These are phyloP conservation scores for Tuber magnatum DNA, from an alignment of 495 filamentous ascomycete species.

Conservation along the genomic window DNA sequence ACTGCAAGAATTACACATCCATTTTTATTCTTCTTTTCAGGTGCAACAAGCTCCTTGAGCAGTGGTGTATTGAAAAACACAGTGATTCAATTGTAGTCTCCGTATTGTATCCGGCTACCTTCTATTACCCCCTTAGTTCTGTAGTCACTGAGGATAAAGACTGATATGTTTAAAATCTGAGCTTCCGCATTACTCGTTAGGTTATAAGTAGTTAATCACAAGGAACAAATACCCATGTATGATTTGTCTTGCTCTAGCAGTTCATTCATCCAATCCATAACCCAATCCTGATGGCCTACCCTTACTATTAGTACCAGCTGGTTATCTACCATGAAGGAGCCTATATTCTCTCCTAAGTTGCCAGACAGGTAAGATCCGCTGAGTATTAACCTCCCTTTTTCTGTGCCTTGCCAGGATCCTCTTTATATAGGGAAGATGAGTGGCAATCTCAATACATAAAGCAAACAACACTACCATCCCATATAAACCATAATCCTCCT, in stretches of 20 bases:
- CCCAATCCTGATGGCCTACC: too few relatives aligned
- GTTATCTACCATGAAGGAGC: conserved; percentile 11
- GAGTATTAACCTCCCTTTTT: too few relatives aligned
- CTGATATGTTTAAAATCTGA: conserved; percentile 34
- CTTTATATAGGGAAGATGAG: too few relatives aligned
- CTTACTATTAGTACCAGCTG: too few relatives aligned
- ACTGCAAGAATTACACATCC: conserved; percentile 18
- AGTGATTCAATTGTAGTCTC: not conserved
- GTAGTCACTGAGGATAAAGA: conserved; percentile 13
- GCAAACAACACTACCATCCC: too few relatives aligned
- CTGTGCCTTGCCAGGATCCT: too few relatives aligned
- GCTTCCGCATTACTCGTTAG: conserved; percentile 1
- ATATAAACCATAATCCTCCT: too few relatives aligned
- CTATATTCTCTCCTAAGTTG: conserved; percentile 37
- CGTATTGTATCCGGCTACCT: too few relatives aligned
- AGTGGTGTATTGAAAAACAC: not conserved
- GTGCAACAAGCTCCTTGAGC: conserved; percentile 6
- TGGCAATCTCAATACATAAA: too few relatives aligned
- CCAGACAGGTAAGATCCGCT: conserved; percentile 41
- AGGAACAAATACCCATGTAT: conserved; percentile 17
- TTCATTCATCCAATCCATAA: conserved; percentile 31
- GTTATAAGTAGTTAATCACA: not conserved
- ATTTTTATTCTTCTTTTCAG: conserved; percentile 10
- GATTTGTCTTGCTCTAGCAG: conserved; percentile 26
- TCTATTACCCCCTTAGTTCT: too few relatives aligned